These are phyloP conservation scores for Candida sp. DNA, from an alignment of 1,139 yeast species.

Conservation along the genomic window DNA sequence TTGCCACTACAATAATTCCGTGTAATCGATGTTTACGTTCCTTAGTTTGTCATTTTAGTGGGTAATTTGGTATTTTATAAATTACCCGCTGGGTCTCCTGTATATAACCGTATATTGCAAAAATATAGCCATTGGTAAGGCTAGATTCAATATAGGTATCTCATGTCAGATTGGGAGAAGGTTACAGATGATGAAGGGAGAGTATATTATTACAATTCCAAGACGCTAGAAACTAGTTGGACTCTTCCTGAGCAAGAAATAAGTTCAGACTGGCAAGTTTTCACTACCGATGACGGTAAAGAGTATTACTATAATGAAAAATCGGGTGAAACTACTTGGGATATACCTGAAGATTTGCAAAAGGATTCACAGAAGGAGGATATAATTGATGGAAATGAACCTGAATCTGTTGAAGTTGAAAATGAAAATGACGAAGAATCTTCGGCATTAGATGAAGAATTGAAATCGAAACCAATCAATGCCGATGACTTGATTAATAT, in stretches of 20 bases:
- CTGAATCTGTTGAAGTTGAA: constrained; percentile 3
- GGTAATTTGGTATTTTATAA: too few relatives aligned
- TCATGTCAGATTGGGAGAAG: constrained; percentile 53
- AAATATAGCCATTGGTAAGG: not conserved
- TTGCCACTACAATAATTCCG: too few relatives aligned
- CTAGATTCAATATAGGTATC: not conserved
- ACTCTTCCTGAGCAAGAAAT: constrained; percentile 52
- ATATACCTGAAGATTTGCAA: constrained; percentile 51
- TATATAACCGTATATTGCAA: not conserved
- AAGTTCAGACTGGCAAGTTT: constrained; percentile 57
- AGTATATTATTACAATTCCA: constrained; percentile 65
- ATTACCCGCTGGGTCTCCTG: not conserved
- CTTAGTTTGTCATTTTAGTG: too few relatives aligned
- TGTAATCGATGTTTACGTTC: too few relatives aligned
- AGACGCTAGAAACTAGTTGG: constrained; percentile 77
- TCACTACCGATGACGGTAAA: constrained; percentile 64
- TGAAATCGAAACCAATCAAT: constrained; percentile 9
- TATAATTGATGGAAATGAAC: constrained; percentile 3
- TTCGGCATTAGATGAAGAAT: constrained; percentile 8
- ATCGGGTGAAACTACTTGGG: constrained; percentile 80
- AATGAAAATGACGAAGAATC: constrained; percentile 8
- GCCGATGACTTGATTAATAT: constrained; percentile 12
- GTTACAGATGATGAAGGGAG: constrained; percentile 64
- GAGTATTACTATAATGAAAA: constrained; percentile 67
- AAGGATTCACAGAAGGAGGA: not conserved